Evolutionary conservation across 768 basidiomycete species (phyloP), one percentile per base, ranked within the genome.

Genomic region (Lanmaoa rubissima): DNA sequence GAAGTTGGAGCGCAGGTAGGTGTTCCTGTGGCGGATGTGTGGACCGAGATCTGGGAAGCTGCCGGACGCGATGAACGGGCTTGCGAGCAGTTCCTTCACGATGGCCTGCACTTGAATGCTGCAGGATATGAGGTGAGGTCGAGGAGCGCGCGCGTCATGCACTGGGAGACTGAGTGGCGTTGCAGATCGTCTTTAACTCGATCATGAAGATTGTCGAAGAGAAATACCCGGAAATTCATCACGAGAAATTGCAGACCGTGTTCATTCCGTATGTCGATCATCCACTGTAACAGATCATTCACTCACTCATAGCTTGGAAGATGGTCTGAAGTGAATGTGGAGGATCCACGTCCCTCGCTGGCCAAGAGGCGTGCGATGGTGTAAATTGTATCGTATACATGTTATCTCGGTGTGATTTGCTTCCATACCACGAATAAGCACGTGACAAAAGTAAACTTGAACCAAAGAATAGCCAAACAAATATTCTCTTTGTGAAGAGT

Each of bases 51-150:
- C n/a, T 92, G 85, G 78, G 77, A 85, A n/a, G 84, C 79, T 6
- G 84, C 87, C n/a, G 90, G 84, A 0, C 72, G 80, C 59, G 74
- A 82, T 8, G 84, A 87, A 67, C 69, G 72, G 31, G 74, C 74
- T 2, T 72, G 91, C 48, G 75, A 72, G 28, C 72, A 63, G 43
- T 88, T 79, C 65, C 69, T 91, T 51, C 72, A 66, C 41, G 94
- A 97, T 67, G 94, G 94, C 2, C 72, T 97, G 49, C 94, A 97
- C 71, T 72, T 93, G 64, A 92, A 82, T 51, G 76, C 70, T n/a
- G 79, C 73, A 2, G 94, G 92, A 24, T 94, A 94, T 63, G 68
- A 79, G 69, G 90, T 91, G 64, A 65, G 84, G 67, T 26, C 52
- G 17, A 44, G 13, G 32, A 44, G 24, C n/a, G 26, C 24, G 40